These are phyloP conservation scores for Polytrichum formosum DNA, from an alignment of 225 moss, liverwort and hornwort genomes.

Conservation along the genomic window DNA sequence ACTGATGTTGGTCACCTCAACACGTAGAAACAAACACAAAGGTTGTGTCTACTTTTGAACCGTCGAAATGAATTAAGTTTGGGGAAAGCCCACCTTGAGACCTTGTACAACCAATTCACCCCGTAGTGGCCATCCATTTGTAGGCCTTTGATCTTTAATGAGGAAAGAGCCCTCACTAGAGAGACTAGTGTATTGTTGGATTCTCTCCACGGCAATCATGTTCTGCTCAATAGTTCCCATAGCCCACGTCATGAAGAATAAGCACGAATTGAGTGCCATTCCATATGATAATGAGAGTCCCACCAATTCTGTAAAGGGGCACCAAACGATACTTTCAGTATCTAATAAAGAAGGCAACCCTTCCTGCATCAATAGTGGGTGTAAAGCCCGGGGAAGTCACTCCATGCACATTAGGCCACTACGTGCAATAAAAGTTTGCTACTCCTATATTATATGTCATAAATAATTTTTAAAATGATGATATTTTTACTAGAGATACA, in stretches of 20 bases:
- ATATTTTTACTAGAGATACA: too few species aligned
- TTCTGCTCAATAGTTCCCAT: neutral
- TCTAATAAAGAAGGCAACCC: too few species aligned
- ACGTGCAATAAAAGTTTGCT: too few species aligned
- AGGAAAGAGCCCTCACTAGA: conserved; percentile 3
- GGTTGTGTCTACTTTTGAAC: too few species aligned
- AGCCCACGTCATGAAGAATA: neutral
- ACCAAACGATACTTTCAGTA: neutral
- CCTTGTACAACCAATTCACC: conserved; percentile 5
- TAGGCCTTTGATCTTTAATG: conserved; percentile 7
- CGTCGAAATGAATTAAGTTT: neutral
- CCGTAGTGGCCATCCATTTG: conserved; percentile 1
- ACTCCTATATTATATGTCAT: too few species aligned
- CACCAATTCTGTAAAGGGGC: conserved; percentile 3
- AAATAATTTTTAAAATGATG: too few species aligned
- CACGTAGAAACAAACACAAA: too few species aligned
- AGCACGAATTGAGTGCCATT: conserved; percentile 4
- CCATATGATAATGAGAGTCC: conserved; percentile 12
- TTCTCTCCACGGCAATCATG: conserved; percentile 11
- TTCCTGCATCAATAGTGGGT: too few species aligned
- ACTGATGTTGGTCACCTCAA: neutral
- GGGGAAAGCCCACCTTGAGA: neutral
- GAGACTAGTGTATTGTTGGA: conserved; percentile 10
- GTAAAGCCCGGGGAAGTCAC: too few species aligned
- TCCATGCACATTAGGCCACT: too few species aligned